Evolutionary conservation across 495 filamentous ascomycete species (phyloP), one percentile per base, ranked within the genome.

Genomic region (Cairneyella variabilis): DNA sequence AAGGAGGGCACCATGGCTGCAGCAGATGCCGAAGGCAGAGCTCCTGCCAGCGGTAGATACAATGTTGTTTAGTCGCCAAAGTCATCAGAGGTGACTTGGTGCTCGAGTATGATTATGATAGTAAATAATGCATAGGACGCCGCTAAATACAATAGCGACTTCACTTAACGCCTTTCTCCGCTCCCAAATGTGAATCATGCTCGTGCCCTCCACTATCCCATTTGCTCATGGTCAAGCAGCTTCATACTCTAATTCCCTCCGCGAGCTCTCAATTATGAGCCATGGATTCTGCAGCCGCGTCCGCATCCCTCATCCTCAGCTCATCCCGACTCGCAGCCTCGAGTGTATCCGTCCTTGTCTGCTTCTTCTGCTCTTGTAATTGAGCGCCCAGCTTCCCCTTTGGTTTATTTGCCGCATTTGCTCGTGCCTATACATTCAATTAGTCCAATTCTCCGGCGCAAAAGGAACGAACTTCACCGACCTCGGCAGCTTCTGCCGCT

Each of bases 1-100:
- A 89, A 85, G 69, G 93, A 97, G 69, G 93, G 88, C n/a, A 96
- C 90, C 0, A 80, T 93, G 52, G 91, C 91, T 0, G 91, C 91
- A 21, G 86, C 86, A 25, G 90, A 96, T 58, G 86, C 83, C 18
- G 90, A 96, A 64, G 83, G 81, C 30, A 78, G 89, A 52, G 86
- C 85, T 4, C 89, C 89, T 22, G 80, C 82, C 18, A 86, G 84
- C 66, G 92, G 93, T 49, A 81, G 93, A 56, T 98, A 98, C 64
- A 96, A 83, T 26, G 90, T 98, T 60, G 82, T 92, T 14, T 62
- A 56, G 42, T 47, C 5, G 5, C 30, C 30, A 34, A 34, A 34
- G 8, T 8, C 30, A 34, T 34, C 30, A 34, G 30, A 34, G 8
- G 14, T 34, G 30, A 34, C 16, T 45, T 18, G 23, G 25, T 25